Base-by-base conservation (phyloP, 805 yeast genomes). In the Metschnikowia vanudenii region DNA sequence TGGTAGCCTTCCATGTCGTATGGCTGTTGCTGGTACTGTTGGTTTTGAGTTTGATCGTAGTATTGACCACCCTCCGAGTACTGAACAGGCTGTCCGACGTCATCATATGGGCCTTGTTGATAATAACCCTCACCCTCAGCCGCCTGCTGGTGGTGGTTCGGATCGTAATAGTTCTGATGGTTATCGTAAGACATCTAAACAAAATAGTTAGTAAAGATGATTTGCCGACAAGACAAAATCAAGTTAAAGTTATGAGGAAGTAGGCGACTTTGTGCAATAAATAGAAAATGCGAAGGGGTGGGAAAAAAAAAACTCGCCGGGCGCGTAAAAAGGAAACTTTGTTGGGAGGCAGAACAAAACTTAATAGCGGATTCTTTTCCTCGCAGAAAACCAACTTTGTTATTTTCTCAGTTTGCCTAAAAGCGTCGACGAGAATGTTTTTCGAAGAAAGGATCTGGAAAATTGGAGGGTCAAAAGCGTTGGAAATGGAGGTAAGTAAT, bases 131-230 rank as follows among this genome's bases (percentile, higher is more conserved):
- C 58, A 38, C 53, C 56, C 33, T 54, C 61, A 50, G 58, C 63
- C 37, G 55, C 55, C 43, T 56, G 63, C 51, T 54, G 59, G 26
- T 54, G 59, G 26, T 59, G 65, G 61, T 55, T 55, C 47, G 62
- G 63, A 50, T 62, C 63, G 51, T 62, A 61, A 63, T 74, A 73
- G 57, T 78, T 72, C 54, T 69, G 69, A 61, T 69, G 63, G 62
- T 67, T 70, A 69, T 79, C 83, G 68, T 79, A 79, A 68, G 84
- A 79, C 84, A 79, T 79, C 80, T 73, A 36, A 9, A 43, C 49
- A 40, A 34, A 19, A 41, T 8, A 28, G 63, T 59, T 59, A 59
- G 63, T 59, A 57, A 32, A 18, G 47, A 26, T 24, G 34, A 17
- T 30, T 45, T 41, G 47, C 19, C 36, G 41, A 35, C 17, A 19